Evolutionary conservation across 495 filamentous ascomycete species (phyloP), one percentile per base, ranked within the genome.

Genomic region (Penicillium turbatum): DNA sequence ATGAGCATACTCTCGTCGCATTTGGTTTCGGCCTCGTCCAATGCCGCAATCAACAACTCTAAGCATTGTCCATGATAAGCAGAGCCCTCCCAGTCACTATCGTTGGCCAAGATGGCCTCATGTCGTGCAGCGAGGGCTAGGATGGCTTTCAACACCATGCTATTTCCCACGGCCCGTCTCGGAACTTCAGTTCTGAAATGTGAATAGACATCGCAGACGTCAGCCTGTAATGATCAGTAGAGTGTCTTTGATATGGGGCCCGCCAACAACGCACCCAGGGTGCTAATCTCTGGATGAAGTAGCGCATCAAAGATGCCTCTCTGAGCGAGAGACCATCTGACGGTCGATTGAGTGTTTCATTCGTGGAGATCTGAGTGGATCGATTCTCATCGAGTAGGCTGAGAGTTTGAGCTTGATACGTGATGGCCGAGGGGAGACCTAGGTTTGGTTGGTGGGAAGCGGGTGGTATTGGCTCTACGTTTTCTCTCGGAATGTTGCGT

Each of bases 11-110:
- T 66, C 27, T 74, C 71, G 26, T 71, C 62, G 16, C 67, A 68
- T 7, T 54, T 53, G 0, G 63, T 62, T 27, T 69, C 68, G 12
- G 68, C 63, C 24, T 54, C 50, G 8, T 67, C 59, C 8, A 74
- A 52, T 0, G 64, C 70, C 6, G 55, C 43, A 11, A 74, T 67
- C 6, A 74, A 60, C 9, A 71, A 36, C 16, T 72, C 62, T 15
- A 72, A 49, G 31, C 71, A 74, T 48, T 72, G 59, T 5, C 70
- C 63, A 36, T 72, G 70, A 50, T 72, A 74, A 17, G 65, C 60
- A 1, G 71, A 71, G 3, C 69, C 69, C 53, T 74, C 71, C 62
- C 53, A 67, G 48, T 74, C 69, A 43, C 59, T 66, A 5, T 63
- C 27, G 0, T 53, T 56, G 11, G 53, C 57, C 50, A 72, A 48